These are phyloP conservation scores for Coniosporium tulheliwenetii DNA, from an alignment of 2,329 filamentous ascomycete genomes.

Conservation along the genomic window DNA sequence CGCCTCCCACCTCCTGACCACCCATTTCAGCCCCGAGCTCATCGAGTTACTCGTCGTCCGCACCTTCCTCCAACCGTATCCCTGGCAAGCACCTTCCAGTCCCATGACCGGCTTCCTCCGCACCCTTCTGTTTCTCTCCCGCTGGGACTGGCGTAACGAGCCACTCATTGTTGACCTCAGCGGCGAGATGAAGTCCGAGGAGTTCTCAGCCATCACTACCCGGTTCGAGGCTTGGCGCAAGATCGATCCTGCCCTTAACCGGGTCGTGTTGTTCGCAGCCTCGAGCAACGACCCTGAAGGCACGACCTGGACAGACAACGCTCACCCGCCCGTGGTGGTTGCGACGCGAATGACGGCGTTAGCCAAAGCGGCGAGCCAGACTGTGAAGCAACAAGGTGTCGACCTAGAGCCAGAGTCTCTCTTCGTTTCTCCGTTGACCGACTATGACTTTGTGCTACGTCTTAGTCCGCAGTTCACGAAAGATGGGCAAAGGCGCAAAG, in stretches of 20 bases:
- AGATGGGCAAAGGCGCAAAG: slow-evolving; percentile 14
- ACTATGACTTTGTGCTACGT: slow-evolving; percentile 79
- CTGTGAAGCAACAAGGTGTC: slow-evolving; percentile 20
- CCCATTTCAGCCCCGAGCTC: slow-evolving; percentile 63
- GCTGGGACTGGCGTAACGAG: slow-evolving; percentile 83
- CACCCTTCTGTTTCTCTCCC: slow-evolving; percentile 61
- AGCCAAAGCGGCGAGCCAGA: slow-evolving; percentile 56
- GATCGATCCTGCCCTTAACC: slow-evolving; percentile 78
- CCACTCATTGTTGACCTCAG: slow-evolving; percentile 64
- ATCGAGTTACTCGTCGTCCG: slow-evolving; percentile 70
- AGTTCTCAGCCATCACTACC: slow-evolving; percentile 48
- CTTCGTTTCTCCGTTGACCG: slow-evolving; percentile 56
- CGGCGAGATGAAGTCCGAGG: slow-evolving; percentile 40
- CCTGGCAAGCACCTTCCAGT: slow-evolving; percentile 65
- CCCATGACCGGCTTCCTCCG: slow-evolving; percentile 67
- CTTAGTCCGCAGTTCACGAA: slow-evolving; percentile 41
- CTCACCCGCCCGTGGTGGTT: slow-evolving; percentile 59
- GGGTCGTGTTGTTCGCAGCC: slow-evolving; percentile 64
- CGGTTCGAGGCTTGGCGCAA: slow-evolving; percentile 74
- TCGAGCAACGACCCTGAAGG: slow-evolving; percentile 66
- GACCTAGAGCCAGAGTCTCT: slow-evolving; percentile 36
- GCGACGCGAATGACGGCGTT: slow-evolving; percentile 71
- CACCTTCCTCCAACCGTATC: slow-evolving; percentile 66
- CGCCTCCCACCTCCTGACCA: slow-evolving; percentile 59
- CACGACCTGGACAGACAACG: slow-evolving; percentile 59